Base-by-base conservation (phyloP, 2,329 filamentous ascomycete genomes). In the Fusarium mexicanum region DNA sequence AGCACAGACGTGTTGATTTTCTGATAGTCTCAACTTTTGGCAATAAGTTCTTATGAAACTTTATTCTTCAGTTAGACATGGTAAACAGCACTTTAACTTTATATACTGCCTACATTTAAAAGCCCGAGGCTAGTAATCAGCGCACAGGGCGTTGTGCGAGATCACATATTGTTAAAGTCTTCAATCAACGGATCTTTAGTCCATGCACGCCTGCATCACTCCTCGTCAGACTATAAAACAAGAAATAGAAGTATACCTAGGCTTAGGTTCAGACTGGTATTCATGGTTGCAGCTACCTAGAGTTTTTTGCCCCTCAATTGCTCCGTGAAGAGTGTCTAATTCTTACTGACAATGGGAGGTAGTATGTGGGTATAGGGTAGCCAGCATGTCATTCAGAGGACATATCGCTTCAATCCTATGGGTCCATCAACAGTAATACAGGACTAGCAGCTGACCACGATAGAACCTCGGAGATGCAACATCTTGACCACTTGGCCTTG, bases 361-460 rank as follows among this genome's bases (percentile, higher is more conserved):
- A 22, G 12, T 5, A 11, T 6, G 8, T 31, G 4, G 6, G 29
- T 59, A 17, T 46, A 69, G 51, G 38, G 40, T 35, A 54, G 20
- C 14, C 6, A 14, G 10, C 22, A 14, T 43, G 24, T 18, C 13
- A 10, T 26, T 54, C 10, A 5, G 14, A 29, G 33, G 24, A 26
- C 26, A 22, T 33, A 22, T 31, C n/a, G 33, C 38, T 16, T 44
- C 24, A 41, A 58, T 68, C 29, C 50, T 41, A 55, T 50, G 46
- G 64, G 38, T 29, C 48, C 9, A 53, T 38, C 26, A 26, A 41
- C 11, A 41, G 47, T 40, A 38, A 48, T 33, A 37, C 53, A 35
- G 51, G 31, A 50, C 50, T 51, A 54, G 57, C 60, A 72, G 67
- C 60, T 65, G 67, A 72, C 60, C 60, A 55, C 29, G 38, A 44